Percentiles rank a stretch among this genome's conserved stretches.
Evolutionary conservation across 2,329 filamentous ascomycete genomes (phyloP).

Genomic region (Capronia americana): DNA sequence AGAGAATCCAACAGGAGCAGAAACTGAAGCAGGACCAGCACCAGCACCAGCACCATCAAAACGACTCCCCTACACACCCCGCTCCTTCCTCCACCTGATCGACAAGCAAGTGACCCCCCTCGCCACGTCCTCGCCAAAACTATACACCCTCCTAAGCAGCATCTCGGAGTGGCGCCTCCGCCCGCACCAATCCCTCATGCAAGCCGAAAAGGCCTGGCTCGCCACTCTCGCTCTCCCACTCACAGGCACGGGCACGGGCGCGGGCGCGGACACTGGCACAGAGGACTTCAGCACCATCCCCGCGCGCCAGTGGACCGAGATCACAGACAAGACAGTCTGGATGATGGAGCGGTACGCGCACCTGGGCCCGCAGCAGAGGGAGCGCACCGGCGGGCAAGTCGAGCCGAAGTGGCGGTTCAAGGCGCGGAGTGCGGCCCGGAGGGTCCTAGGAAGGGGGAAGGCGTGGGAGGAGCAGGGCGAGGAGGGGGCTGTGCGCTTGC

Average conservation of each 20-base stretch:
- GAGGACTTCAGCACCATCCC: conserved; percentile 47
- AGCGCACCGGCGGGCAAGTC: conserved; percentile 64
- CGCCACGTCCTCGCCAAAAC: conserved; percentile 76
- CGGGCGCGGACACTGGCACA: not conserved
- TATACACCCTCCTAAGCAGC: conserved; percentile 77
- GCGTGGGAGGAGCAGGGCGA: conserved; percentile 73
- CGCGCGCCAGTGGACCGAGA: conserved; percentile 70
- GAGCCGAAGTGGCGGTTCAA: conserved; percentile 87
- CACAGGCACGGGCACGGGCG: not conserved
- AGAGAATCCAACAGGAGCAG: not conserved
- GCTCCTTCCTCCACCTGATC: conserved; percentile 69
- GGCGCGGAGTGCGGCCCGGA: conserved; percentile 80
- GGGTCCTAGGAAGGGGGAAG: conserved; percentile 80
- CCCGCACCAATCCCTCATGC: conserved; percentile 75
- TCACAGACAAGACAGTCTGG: conserved; percentile 80
- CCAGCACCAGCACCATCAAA: conserved; percentile 31
- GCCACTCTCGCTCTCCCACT: conserved; percentile 46
- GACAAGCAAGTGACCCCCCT: conserved; percentile 78
- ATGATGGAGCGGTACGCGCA: conserved; percentile 84
- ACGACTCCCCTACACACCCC: conserved; percentile 58
- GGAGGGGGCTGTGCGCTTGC: conserved; percentile 46
- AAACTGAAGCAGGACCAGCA: too few relatives aligned
- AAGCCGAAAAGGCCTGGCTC: conserved; percentile 89
- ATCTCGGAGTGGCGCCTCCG: conserved; percentile 76
- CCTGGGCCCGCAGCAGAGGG: conserved; percentile 62